A percentile compares a stretch with the other conserved stretches of the same genome.
These are phyloP conservation scores for Capsicum rhomboideum DNA, from an alignment of 257 asterid genomes.

Conservation along the genomic window DNA sequence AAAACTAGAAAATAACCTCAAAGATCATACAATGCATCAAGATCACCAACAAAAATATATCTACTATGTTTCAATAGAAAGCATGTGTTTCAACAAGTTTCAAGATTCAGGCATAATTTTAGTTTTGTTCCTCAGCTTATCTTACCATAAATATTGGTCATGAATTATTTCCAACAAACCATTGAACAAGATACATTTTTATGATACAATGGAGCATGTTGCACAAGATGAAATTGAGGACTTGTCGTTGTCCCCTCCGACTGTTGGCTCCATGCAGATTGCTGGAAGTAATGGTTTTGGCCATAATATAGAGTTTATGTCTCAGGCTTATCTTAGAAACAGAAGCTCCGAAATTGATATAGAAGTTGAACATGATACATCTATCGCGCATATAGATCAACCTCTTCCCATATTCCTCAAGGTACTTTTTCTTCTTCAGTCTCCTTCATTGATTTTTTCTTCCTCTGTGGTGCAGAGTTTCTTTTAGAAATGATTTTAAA, in stretches of 20 bases:
- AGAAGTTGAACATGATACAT: constrained; percentile 41
- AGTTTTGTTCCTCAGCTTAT: constrained; percentile 18
- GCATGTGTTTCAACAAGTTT: constrained; percentile 61
- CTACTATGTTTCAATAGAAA: constrained; percentile 38
- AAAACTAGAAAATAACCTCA: constrained; percentile 31
- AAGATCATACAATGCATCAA: neutral
- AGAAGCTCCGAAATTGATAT: constrained; percentile 56
- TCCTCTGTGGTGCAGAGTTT: neutral
- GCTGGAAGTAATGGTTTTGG: constrained; percentile 59
- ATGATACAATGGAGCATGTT: constrained; percentile 36
- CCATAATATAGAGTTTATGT: constrained; percentile 50
- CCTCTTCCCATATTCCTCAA: constrained; percentile 84
- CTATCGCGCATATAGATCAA: constrained; percentile 22
- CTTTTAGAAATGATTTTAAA: too few relatives aligned
- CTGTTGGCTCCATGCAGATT: constrained; percentile 49
- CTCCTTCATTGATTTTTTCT: neutral
- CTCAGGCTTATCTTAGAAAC: constrained; percentile 40
- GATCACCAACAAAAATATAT: constrained; percentile 18
- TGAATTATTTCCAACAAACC: neutral
- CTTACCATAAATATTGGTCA: neutral
- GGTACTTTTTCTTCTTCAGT: constrained; percentile 16
- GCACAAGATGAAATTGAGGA: constrained; percentile 54
- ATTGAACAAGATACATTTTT: neutral
- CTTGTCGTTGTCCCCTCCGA: constrained; percentile 42
- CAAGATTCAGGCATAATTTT: constrained; percentile 31